These are phyloP conservation scores for Symbiotaphrina buchneri DNA, from an alignment of 495 filamentous ascomycete species.

Conservation along the genomic window DNA sequence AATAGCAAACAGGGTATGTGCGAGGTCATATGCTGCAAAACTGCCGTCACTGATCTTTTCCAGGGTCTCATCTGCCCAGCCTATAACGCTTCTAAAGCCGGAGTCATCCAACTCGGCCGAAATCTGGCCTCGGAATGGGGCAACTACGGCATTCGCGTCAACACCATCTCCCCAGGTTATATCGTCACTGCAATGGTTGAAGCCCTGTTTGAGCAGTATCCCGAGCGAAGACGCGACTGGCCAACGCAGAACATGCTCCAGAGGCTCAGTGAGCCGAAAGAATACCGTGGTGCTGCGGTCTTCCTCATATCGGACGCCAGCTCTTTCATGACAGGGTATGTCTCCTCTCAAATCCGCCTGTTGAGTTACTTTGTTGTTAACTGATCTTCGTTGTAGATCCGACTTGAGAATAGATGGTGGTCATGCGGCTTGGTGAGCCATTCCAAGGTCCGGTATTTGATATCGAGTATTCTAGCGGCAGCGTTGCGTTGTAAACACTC, in stretches of 20 bases:
- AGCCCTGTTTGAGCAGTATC: slow-evolving; percentile 48
- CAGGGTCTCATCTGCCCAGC: slow-evolving; percentile 53
- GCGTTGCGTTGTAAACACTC: no score
- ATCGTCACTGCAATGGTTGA: slow-evolving; percentile 87
- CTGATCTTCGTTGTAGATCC: no score
- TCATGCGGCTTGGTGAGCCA: no score
- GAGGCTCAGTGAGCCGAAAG: slow-evolving; percentile 52
- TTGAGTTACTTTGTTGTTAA: no score
- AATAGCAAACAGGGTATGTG: slow-evolving; percentile 41
- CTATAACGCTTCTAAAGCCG: slow-evolving; percentile 84
- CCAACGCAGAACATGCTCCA: slow-evolving; percentile 77
- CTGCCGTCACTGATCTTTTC: background rate
- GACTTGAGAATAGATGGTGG: no score
- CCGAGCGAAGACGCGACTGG: slow-evolving; percentile 76
- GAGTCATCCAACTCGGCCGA: slow-evolving; percentile 60
- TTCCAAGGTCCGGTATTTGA: no score
- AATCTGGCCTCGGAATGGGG: slow-evolving; percentile 87
- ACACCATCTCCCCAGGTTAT: slow-evolving; percentile 88
- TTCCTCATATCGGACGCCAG: slow-evolving; percentile 76
- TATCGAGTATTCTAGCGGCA: no score
- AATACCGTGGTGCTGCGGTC: slow-evolving; percentile 61
- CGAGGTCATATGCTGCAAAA: slow-evolving; percentile 20
- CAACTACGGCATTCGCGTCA: slow-evolving; percentile 61
- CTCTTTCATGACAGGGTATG: slow-evolving; percentile 78
- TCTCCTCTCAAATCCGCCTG: no score